phyloP scores from a whole-genome alignment of 371 early-diverging fungal genomes.

The Synchytrium microbalum region DNA sequence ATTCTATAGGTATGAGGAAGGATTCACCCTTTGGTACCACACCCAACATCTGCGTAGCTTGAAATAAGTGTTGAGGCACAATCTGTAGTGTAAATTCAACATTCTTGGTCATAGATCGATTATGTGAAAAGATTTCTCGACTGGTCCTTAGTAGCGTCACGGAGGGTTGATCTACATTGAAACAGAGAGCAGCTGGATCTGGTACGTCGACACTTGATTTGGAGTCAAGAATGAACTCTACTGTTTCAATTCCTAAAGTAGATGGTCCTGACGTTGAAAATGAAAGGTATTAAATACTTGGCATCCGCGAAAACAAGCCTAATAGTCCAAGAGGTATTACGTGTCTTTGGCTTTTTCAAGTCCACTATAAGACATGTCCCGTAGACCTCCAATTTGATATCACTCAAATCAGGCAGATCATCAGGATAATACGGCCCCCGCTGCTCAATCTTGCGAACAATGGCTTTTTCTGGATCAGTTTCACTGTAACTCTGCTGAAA shows the following conservation, averaged over 20 bases:
- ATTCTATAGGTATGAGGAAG: slow-evolving; percentile 18
- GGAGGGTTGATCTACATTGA: neutral
- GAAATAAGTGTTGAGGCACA: slow-evolving; percentile 30
- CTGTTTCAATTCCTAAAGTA: neutral
- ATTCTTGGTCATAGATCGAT: slow-evolving; percentile 25
- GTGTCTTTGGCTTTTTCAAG: no score
- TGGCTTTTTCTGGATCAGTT: neutral
- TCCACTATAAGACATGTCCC: no score
- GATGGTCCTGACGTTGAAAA: no score
- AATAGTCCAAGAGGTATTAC: no score
- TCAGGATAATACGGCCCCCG: neutral
- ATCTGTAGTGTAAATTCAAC: slow-evolving; percentile 18
- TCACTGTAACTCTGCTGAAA: neutral
- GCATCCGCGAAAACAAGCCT: no score
- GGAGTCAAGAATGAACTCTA: neutral
- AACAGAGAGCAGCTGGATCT: slow-evolving; percentile 12
- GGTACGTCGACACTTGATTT: slow-evolving; percentile 1
- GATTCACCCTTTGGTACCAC: slow-evolving; percentile 22
- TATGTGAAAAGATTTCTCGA: slow-evolving; percentile 30
- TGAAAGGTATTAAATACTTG: no score
- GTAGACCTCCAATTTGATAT: no score
- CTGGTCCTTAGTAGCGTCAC: neutral
- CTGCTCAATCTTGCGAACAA: neutral
- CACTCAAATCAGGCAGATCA: neutral
- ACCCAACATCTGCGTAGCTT: slow-evolving; percentile 30